A percentile compares a stretch with the other conserved stretches of the same genome.
phyloP scores from a whole-genome alignment of 768 basidiomycete genomes.

The Dioszegia hungarica region DNA sequence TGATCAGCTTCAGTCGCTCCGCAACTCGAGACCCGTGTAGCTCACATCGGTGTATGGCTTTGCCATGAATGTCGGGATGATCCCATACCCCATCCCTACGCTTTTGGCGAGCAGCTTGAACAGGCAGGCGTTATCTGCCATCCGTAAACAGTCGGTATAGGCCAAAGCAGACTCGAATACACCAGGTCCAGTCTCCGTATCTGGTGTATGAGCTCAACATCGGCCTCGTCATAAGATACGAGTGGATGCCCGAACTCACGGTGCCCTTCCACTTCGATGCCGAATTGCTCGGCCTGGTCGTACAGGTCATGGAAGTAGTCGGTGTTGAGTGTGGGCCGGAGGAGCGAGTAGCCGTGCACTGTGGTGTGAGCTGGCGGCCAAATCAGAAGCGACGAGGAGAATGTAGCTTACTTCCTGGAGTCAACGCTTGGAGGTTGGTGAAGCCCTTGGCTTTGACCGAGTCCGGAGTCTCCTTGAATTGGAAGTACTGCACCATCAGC shows the following conservation, averaged over 20 bases:
- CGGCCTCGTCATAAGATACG: background rate
- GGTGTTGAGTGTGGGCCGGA: slow-evolving; percentile 82
- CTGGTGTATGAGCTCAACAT: slow-evolving; percentile 13
- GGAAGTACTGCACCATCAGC: slow-evolving; percentile 34
- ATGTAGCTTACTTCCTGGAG: slow-evolving; percentile 73
- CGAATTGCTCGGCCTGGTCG: slow-evolving; percentile 62
- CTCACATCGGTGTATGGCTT: slow-evolving; percentile 90
- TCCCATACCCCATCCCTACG: slow-evolving; percentile 77
- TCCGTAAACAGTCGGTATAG: slow-evolving; percentile 45
- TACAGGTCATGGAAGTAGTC: slow-evolving; percentile 86
- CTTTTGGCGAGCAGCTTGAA: slow-evolving; percentile 93
- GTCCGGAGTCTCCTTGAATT: slow-evolving; percentile 67
- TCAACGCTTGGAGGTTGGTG: slow-evolving; percentile 67
- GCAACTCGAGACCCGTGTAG: slow-evolving; percentile 7
- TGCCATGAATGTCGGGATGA: slow-evolving; percentile 97
- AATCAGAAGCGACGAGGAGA: background rate
- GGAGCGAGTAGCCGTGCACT: slow-evolving; percentile 97
- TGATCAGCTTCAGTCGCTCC: background rate
- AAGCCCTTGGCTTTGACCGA: slow-evolving; percentile 74
- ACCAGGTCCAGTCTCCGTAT: slow-evolving; percentile 51
- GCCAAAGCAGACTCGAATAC: slow-evolving; percentile 50
- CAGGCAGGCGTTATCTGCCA: slow-evolving; percentile 61
- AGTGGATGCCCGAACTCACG: slow-evolving; percentile 53
- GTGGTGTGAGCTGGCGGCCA: background rate
- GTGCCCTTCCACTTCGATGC: slow-evolving; percentile 77